Evolutionary conservation across 352 stramenopile species (phyloP).

Genomic region (Achlya hypogyna): DNA sequence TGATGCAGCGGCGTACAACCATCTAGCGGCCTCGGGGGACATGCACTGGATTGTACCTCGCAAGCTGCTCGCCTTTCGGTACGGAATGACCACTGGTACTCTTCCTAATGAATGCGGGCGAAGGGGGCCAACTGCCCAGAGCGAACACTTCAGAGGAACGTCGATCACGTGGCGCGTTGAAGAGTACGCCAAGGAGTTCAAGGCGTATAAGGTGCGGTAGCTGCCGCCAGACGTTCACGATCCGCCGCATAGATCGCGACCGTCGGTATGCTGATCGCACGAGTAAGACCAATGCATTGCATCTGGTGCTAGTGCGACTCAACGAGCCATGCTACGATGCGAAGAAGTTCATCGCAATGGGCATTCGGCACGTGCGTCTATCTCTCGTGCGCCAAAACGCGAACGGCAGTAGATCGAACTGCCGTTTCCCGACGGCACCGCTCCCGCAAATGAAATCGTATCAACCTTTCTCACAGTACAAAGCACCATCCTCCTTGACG

Average conservation of each 20-base stretch:
- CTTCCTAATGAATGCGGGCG: too few relatives aligned
- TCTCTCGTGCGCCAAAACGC: not conserved
- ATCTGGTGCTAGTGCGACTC: constrained; percentile 79
- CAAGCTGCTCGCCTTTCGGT: constrained; percentile 89
- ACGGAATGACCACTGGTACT: not conserved
- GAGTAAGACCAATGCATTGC: not conserved
- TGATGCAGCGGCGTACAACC: constrained; percentile 86
- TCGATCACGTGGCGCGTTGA: too few relatives aligned
- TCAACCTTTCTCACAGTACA: constrained; percentile 66
- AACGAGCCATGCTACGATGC: constrained; percentile 95
- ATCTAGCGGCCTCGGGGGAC: constrained; percentile 92
- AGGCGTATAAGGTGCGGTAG: too few relatives aligned
- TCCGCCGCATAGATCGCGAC: not conserved
- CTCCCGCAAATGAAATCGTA: constrained; percentile 80
- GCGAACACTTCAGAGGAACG: too few relatives aligned
- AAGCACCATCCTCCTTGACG: too few relatives aligned
- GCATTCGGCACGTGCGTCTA: constrained; percentile 73
- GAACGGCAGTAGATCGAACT: constrained; percentile 69
- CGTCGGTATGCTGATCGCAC: not conserved
- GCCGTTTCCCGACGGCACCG: constrained; percentile 91
- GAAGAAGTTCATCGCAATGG: constrained; percentile 74
- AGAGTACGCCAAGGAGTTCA: too few relatives aligned
- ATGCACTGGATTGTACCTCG: constrained; percentile 92
- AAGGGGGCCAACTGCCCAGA: constrained; percentile 83
- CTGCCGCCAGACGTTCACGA: too few relatives aligned